Evolutionary conservation across 805 yeast genomes (phyloP).

Genomic region (Wickerhamomyces queroliae): DNA sequence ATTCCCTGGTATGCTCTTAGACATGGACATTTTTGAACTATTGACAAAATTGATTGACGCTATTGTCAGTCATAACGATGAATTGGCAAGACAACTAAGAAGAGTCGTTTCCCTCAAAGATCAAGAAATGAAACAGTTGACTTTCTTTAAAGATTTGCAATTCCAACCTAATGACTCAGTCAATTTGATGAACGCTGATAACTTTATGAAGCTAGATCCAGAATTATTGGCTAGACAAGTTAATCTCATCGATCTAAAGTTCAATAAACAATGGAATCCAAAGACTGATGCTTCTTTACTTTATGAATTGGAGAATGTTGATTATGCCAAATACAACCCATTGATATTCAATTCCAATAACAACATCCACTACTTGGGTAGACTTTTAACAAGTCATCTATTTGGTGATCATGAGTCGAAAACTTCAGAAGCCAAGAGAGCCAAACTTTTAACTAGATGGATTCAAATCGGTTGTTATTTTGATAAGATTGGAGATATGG

Average conservation of each 20-base stretch:
- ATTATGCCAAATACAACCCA: slow-evolving; percentile 56
- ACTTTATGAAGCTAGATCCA: slow-evolving; percentile 50
- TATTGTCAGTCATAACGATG: slow-evolving; percentile 42
- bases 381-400: slow-evolving; percentile 63
- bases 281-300: slow-evolving; percentile 71
- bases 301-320: slow-evolving; percentile 34
- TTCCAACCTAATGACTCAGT: slow-evolving; percentile 18
- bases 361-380: slow-evolving; percentile 74
- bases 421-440: slow-evolving; percentile 40
- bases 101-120: slow-evolving; percentile 46
- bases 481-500: slow-evolving; percentile 85
- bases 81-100: slow-evolving; percentile 48
- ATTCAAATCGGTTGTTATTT: slow-evolving; percentile 73
- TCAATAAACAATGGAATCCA: slow-evolving; percentile 72
- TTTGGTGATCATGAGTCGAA: slow-evolving; percentile 41
- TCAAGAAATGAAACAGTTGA: slow-evolving; percentile 32
- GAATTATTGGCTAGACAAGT: slow-evolving; percentile 57
- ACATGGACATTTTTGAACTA: slow-evolving; percentile 52
- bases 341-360: slow-evolving; percentile 61
- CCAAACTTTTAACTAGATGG: slow-evolving; percentile 73
- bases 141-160: slow-evolving; percentile 17
- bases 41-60: slow-evolving; percentile 46
- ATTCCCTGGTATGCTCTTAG: slow-evolving; percentile 67
- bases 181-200: slow-evolving; percentile 28
- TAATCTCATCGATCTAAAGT: slow-evolving; percentile 59